Evolutionary conservation across 2,329 filamentous ascomycete genomes (phyloP), one percentile per base, ranked within the genome.

Genomic region (Epichloe hybrida): DNA sequence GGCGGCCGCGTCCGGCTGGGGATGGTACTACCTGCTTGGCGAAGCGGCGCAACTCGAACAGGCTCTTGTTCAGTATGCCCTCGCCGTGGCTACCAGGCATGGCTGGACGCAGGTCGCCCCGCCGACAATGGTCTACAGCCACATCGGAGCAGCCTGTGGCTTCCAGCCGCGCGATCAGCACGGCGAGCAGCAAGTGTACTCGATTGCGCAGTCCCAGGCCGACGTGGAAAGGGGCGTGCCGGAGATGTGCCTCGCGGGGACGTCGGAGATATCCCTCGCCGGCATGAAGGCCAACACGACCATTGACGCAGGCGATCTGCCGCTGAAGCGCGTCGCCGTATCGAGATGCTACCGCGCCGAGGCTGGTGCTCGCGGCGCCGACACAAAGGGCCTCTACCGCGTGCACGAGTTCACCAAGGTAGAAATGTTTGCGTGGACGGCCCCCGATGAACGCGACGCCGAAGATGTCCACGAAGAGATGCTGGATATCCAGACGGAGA

Each of bases 341-440:
- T 95, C 88, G 51, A 78, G 93, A n/a, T 95, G 90, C 72, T 98
- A 94, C 69, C 85, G 93, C 49, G 93, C 93, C 43, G 93, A 98
- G 70, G 93, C 93, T 0, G 93, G 93, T 35, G 87, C 89, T 1
- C 77, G 91, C 39, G 93, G 93, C 34, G 83, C 85, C 23, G 88
- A 93, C 59, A 95, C 90, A 2, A 96, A 95, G 69, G 93, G 93
- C 5, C 72, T 98, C 2, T 98, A 97, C 69, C 84, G 93, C 31
- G 93, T 98, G 3, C 93, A 98, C 68, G 93, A 98, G 68, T 98
- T 98, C 69, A 95, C 89, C 31, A 98, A 98, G 66, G 91, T 98
- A 0, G 93, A 98, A 68, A 83, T 98, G 74, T 97, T 98, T 64
- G 89, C 86, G 0, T 98, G 93, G 93, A 85, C 88, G 4, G 60